phyloP scores from a whole-genome alignment of 352 stramenopile genomes.

The Globisporangium cystogenes region DNA sequence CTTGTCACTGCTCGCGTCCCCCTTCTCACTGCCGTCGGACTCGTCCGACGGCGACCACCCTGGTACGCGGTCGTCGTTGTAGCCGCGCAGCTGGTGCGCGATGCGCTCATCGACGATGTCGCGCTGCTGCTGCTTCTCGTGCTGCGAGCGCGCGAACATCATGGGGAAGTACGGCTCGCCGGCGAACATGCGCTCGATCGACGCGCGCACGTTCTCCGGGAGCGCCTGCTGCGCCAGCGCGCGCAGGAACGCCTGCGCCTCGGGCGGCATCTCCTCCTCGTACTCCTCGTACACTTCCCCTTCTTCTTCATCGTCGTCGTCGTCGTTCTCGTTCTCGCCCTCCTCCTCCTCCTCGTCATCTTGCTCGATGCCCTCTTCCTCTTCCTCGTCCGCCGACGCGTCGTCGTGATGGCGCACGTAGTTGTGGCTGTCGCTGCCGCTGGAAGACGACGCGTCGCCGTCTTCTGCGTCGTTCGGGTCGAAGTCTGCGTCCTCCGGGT shows the following conservation, averaged over 20 bases:
- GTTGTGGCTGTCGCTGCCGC: neutral
- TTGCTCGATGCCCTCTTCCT: no score
- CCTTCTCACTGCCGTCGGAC: neutral
- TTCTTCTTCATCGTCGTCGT: conserved; percentile 12
- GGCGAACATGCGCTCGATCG: conserved; percentile 63
- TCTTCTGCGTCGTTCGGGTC: conserved; percentile 10
- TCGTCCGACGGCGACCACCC: neutral
- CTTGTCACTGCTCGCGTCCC: neutral
- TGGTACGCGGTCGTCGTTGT: conserved; percentile 23
- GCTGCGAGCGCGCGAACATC: conserved; percentile 52
- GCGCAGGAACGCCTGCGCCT: conserved; percentile 19
- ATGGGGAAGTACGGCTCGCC: conserved; percentile 52
- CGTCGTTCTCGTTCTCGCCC: conserved; percentile 9
- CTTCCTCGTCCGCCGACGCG: conserved; percentile 7
- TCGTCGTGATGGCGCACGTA: neutral
- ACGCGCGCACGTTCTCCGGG: conserved; percentile 35
- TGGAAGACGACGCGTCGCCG: conserved; percentile 5
- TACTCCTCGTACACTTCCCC: conserved; percentile 20
- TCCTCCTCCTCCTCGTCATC: conserved; percentile 7
- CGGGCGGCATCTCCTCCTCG: conserved; percentile 21
- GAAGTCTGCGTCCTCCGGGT: conserved; percentile 13
- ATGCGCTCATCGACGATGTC: conserved; percentile 50
- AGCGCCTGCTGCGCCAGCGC: conserved; percentile 31
- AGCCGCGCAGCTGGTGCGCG: conserved; percentile 56
- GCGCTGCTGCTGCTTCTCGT: conserved; percentile 50